A percentile compares a stretch with the other conserved stretches of the same genome.
Evolutionary conservation across 164 flowering plant genomes (phyloP).

Genomic region (Chloranthus sessilifolius): DNA sequence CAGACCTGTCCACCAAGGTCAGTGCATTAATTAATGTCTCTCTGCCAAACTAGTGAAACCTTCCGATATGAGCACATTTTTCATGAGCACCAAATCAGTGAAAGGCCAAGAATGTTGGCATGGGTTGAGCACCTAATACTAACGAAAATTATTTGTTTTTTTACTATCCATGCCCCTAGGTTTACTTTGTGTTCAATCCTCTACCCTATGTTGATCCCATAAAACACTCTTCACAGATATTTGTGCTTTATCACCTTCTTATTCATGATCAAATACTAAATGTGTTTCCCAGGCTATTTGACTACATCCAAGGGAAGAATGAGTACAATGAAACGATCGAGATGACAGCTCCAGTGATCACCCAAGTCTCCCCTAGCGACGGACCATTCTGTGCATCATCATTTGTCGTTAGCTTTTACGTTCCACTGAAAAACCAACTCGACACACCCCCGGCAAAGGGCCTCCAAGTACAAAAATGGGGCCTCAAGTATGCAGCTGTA

Average conservation of each 20-base stretch:
- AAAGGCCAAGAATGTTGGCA: no score
- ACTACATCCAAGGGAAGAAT: constrained; percentile 90
- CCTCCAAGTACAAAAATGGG: constrained; percentile 68
- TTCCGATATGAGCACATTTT: no score
- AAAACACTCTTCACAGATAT: no score
- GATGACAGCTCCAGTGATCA: constrained; percentile 91
- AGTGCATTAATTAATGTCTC: no score
- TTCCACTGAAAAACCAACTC: constrained; percentile 67
- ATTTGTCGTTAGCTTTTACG: constrained; percentile 72
- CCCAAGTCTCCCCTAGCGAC: constrained; percentile 67
- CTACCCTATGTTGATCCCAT: no score
- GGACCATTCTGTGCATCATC: constrained; percentile 83
- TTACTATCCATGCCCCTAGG: no score
- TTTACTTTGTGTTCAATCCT: no score
- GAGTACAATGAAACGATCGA: constrained; percentile 45
- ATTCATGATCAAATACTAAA: neutral
- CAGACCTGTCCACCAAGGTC: no score
- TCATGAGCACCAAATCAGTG: no score
- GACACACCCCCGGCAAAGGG: constrained; percentile 70
- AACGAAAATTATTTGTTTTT: no score
- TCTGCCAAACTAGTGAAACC: no score
- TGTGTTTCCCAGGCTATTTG: constrained; percentile 46
- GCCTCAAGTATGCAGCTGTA: constrained; percentile 47
- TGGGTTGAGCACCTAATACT: no score
- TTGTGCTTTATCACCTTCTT: neutral